Evolutionary conservation across 2,329 filamentous ascomycete genomes (phyloP), one percentile per base, ranked within the genome.

Genomic region (Sordariomycetes sp.): DNA sequence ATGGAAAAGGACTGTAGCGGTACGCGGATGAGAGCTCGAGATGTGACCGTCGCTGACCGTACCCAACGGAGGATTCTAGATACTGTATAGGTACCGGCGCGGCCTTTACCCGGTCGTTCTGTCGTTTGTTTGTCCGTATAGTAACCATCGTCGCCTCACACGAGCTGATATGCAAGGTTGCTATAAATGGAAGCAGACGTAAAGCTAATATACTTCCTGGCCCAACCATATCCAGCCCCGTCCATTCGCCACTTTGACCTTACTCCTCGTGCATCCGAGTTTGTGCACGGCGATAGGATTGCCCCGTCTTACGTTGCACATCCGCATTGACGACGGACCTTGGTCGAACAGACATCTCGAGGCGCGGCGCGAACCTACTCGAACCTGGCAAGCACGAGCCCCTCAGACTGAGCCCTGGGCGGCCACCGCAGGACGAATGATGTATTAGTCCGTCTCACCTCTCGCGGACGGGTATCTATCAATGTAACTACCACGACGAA

Each of bases 141-240:
- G 15, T 28, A 42, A 36, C 24, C 25, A 56, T 56, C 39, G 7
- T 50, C 39, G 28, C 54, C 25, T 35, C n/a, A 17, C 50, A 50
- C 32, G 15, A 56, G 24, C 13, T 15, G 32, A 35, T 25, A 56
- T 15, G 48, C 10, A 32, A 52, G 25, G 42, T 2, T 34, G 50
- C 54, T 56, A 56, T 51, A 48, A 56, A 50, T 51, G 54, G 54
- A 56, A 45, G 36, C 42, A 51, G 54, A 32, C 3, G 28, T 32
- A 13, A 42, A 50, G 45, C 50, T 50, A 56, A 56, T 56, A 24
- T 50, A 50, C 24, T 20, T 24, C 20, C 45, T 2, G 8, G 8
- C 13, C 34, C 22, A 50, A 50, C 45, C 45, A 50, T 8, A 50
- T 39, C 22, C 32, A 3, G 25, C 28, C 2, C 28, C 15, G 7